A percentile compares a stretch with the other conserved stretches of the same genome.
These are phyloP conservation scores for Neocallimastix lanati DNA, from an alignment of 192 early-diverging fungal genomes.

Conservation along the genomic window DNA sequence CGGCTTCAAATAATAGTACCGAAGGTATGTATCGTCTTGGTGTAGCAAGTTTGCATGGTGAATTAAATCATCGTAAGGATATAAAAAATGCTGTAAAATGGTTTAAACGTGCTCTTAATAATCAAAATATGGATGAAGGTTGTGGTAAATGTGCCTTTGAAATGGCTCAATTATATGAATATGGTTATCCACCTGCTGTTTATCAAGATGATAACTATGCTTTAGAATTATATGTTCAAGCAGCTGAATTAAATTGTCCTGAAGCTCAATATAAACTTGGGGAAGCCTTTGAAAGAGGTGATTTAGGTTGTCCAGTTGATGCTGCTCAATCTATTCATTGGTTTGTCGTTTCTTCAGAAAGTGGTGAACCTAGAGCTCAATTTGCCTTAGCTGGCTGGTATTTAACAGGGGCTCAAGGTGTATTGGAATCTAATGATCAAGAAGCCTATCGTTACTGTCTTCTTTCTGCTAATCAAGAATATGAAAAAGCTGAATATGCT, in stretches of 20 bases:
- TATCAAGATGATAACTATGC: constrained; percentile 3
- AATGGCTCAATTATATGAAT: not conserved
- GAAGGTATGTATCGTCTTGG: constrained; percentile 5
- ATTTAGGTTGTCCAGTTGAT: not conserved
- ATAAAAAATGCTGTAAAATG: constrained; percentile 4
- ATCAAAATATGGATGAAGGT: not conserved
- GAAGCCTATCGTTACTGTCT: not conserved
- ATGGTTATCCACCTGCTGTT: not conserved
- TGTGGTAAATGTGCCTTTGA: not conserved
- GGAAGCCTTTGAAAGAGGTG: not conserved
- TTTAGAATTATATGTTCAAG: not conserved
- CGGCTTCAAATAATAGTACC: not conserved
- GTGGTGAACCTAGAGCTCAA: not conserved
- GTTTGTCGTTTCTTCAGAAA: not conserved
- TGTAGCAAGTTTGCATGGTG: not conserved
- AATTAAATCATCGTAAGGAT: not conserved
- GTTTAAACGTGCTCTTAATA: constrained; percentile 1
- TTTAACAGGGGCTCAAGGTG: constrained; percentile 1
- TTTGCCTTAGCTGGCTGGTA: constrained; percentile 3
- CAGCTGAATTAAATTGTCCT: not conserved
- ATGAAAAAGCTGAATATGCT: constrained; percentile 5
- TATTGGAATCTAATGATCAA: not conserved
- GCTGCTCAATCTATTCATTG: not conserved
- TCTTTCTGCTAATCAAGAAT: constrained; percentile 2
- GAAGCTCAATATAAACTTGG: constrained; percentile 1